These are phyloP conservation scores for Psilocybe tampanensis DNA, from an alignment of 768 basidiomycete genomes.

Conservation along the genomic window DNA sequence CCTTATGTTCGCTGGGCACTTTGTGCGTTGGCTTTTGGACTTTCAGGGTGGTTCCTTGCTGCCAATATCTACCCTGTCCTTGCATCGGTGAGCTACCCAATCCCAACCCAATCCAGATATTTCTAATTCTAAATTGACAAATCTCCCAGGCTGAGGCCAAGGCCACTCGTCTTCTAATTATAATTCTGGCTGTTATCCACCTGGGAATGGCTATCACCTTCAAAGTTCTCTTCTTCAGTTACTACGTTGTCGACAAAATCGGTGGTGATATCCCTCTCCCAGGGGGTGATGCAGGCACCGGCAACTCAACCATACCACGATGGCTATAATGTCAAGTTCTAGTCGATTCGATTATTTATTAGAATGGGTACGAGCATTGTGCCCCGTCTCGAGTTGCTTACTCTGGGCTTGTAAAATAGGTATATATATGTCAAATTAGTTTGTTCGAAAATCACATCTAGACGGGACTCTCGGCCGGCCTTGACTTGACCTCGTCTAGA, in stretches of 20 bases:
- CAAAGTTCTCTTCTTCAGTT: conserved; percentile 72
- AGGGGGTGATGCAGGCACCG: conserved; percentile 37
- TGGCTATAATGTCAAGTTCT: conserved; percentile 4
- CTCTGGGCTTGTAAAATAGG: conserved; percentile 15
- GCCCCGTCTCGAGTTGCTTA: conserved; percentile 12
- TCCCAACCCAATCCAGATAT: not conserved
- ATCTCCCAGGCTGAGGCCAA: conserved; percentile 77
- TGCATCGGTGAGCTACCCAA: conserved; percentile 59
- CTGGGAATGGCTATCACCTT: conserved; percentile 81
- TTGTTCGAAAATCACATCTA: not conserved
- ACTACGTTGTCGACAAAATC: conserved; percentile 49
- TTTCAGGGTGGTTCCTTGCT: conserved; percentile 88
- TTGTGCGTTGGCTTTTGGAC: conserved; percentile 66
- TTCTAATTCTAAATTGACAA: not conserved
- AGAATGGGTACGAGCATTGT: conserved; percentile 12
- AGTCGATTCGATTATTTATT: conserved; percentile 6
- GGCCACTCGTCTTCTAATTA: conserved; percentile 79
- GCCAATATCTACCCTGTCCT: conserved; percentile 90
- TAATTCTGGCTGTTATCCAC: conserved; percentile 76
- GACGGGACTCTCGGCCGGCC: not conserved
- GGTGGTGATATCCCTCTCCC: conserved; percentile 44
- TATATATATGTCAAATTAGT: conserved; percentile 16
- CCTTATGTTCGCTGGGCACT: conserved; percentile 83
- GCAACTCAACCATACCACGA: conserved; percentile 25
- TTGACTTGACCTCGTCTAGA: not conserved